Evolutionary conservation across 169 alveolate genomes (phyloP).

Genomic region (Plasmodium vivax): DNA sequence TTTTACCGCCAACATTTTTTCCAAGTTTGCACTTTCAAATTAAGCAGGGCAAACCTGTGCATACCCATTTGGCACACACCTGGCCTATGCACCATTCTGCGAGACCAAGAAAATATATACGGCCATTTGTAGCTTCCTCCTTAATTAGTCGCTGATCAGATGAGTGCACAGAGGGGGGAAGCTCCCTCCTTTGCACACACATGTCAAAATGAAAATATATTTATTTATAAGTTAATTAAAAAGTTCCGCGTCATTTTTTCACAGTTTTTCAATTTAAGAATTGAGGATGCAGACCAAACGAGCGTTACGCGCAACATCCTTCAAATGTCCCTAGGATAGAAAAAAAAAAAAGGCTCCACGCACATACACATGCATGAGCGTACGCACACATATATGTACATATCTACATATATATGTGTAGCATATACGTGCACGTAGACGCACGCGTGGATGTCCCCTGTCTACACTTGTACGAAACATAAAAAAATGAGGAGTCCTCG

Average conservation of each 20-base stretch:
- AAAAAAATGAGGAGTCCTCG: conserved; percentile 16
- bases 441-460: not conserved
- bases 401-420: conserved; percentile 4
- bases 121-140: not conserved
- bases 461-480: conserved; percentile 19
- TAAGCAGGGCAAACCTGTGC: not conserved
- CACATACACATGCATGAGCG: not conserved
- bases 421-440: not conserved
- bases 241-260: not conserved
- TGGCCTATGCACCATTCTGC: not conserved
- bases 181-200: not conserved
- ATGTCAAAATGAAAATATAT: not conserved
- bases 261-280: not conserved
- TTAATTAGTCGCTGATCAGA: not conserved
- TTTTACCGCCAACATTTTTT: not conserved
- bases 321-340: not conserved
- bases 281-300: not conserved
- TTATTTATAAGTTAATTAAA: not conserved
- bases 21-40: not conserved
- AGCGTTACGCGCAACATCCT: not conserved
- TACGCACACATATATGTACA: not conserved
- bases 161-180: not conserved
- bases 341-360: not conserved
- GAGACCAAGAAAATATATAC: not conserved
- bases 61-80: not conserved